Conservation (phyloP, 2,329 filamentous ascomycete species). For the Talaromyces atroroseus region DNA sequence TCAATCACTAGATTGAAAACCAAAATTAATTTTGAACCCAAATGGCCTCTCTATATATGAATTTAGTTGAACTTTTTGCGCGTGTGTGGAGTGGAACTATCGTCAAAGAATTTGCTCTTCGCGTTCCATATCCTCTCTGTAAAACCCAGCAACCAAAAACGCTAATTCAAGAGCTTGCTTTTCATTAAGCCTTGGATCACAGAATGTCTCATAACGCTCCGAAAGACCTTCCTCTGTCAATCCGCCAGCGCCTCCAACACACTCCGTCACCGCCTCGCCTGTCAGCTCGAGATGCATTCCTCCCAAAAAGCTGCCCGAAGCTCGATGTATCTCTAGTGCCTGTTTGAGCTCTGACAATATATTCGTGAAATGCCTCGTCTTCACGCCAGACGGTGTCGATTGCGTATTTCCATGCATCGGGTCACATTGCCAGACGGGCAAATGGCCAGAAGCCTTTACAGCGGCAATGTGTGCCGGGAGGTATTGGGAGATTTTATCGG, state of each 20-base stretch:
- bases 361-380: constrained; percentile 85
- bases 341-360: constrained; percentile 83
- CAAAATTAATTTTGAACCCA: not conserved
- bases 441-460: constrained; percentile 70
- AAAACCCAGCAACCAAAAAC: constrained; percentile 86
- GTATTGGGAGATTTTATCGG: constrained; percentile 65
- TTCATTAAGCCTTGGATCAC: constrained; percentile 91
- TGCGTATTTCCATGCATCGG: constrained; percentile 88
- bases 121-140: constrained; percentile 43
- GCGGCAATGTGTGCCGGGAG: constrained; percentile 82
- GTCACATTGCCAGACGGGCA: constrained; percentile 95
- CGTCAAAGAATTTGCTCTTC: constrained; percentile 1
- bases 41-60: not conserved
- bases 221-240: constrained; percentile 82
- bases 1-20: not conserved
- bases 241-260: constrained; percentile 81
- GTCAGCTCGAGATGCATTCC: constrained; percentile 94
- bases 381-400: constrained; percentile 68
- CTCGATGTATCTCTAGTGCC: constrained; percentile 77
- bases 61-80: not conserved
- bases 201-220: constrained; percentile 91
- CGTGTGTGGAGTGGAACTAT: not conserved
- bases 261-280: constrained; percentile 94
- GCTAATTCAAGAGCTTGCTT: constrained; percentile 95
- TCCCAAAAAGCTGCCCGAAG: constrained; percentile 78